A percentile compares a stretch with the other conserved stretches of the same genome.
phyloP scores from a whole-genome alignment of 176 grass and related monocot species.

The Saccharum officinarum region DNA sequence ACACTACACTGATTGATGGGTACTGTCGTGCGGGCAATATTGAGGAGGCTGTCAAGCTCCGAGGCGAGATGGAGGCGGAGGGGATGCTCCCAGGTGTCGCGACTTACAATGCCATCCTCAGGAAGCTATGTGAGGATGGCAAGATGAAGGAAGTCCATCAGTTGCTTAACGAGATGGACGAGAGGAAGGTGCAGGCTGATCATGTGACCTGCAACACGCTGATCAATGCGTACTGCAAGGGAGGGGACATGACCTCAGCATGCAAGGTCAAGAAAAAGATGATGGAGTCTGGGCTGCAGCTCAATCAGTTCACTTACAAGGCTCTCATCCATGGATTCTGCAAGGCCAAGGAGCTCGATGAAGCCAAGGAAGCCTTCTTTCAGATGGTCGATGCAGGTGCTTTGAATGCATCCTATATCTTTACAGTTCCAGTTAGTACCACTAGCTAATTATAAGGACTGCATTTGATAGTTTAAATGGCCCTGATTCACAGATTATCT shows the following conservation, averaged over 20 bases:
- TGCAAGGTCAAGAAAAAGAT: slow-evolving; percentile 76
- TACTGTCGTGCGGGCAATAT: slow-evolving; percentile 67
- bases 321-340: slow-evolving; percentile 89
- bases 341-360: slow-evolving; percentile 64
- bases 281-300: slow-evolving; percentile 77
- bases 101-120: slow-evolving; percentile 71
- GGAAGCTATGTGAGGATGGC: slow-evolving; percentile 78
- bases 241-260: slow-evolving; percentile 64
- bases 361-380: slow-evolving; percentile 76
- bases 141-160: slow-evolving; percentile 71
- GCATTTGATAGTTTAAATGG: neutral
- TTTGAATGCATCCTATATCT: neutral
- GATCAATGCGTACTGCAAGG: slow-evolving; percentile 89
- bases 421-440: neutral
- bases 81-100: slow-evolving; percentile 62
- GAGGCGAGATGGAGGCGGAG: slow-evolving; percentile 61
- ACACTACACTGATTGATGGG: slow-evolving; percentile 82
- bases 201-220: slow-evolving; percentile 90
- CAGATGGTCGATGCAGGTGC: slow-evolving; percentile 86
- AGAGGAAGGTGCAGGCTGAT: slow-evolving; percentile 71
- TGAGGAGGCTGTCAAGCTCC: slow-evolving; percentile 48
- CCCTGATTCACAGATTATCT: neutral
- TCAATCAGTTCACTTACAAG: slow-evolving; percentile 90
- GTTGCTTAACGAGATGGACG: slow-evolving; percentile 84
- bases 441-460: neutral